Base-by-base conservation (phyloP, 176 grass and related monocot genomes). In the Cenchrus americanus region DNA sequence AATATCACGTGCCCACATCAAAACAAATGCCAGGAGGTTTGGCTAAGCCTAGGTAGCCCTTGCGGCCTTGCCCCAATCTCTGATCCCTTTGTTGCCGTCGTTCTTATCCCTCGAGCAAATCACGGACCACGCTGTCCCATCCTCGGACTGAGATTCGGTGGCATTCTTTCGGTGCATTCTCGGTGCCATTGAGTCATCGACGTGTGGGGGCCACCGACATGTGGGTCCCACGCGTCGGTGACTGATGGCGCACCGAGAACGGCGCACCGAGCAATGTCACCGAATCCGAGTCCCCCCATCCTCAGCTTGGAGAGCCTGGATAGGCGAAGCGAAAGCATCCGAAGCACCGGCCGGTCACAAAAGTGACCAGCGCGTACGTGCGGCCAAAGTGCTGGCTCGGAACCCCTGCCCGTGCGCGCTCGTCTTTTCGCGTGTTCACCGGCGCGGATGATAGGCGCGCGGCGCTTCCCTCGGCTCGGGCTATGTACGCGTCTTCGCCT, bases 31-130 rank as follows among this genome's bases (percentile, higher is more conserved):
- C 50, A 4, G 34, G 3, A 32, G n/a, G 22, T 50, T 73, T 32
- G 50, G 50, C 46, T 73, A 73, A 73, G 21, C 17, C 82, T 44
- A 49, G 44, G 47, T n/a, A 13, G 27, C 14, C n/a, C 22, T 21
- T 27, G 7, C 10, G 27, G 8, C n/a, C 22, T 21, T 27, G 7
- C 10, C 22, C 5, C 52, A 32, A 32, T 69, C 66, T 51, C 43
- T 8, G 46, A 65, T 17, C 9, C 10, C 3, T 60, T 63, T 4
- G 75, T 27, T 66, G 24, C 7, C 12, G 66, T 3, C 6, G 68
- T 30, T 80, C 10, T 13, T 50, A 89, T 84, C 78, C 11, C 55
- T 17, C 1, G 34, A 54, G 71, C 54, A 46, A 85, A 70, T 85
- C 63, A 85, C 77, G 78, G 76, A 8, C 54, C 46, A 22, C 3